A percentile compares a stretch with the other conserved stretches of the same genome.
Evolutionary conservation across 305 asterid genomes (phyloP).

Genomic region (Rubia tinctorum): DNA sequence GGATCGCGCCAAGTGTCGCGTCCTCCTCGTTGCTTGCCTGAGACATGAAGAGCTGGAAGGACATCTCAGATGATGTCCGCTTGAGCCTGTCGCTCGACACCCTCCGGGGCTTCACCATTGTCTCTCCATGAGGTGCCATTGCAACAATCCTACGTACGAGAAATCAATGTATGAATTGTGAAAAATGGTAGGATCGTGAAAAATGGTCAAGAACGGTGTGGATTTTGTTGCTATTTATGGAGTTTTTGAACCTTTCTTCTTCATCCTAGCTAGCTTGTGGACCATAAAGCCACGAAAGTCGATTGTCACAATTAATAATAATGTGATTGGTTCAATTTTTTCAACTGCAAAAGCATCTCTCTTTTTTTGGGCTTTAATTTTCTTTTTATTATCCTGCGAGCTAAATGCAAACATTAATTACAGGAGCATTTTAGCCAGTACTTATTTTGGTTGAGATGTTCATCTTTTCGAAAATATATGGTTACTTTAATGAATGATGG

Average conservation of each 20-base stretch:
- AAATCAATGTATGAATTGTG: background rate
- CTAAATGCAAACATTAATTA: too few species aligned
- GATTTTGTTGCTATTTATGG: background rate
- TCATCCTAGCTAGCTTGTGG: background rate
- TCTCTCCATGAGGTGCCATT: slow-evolving; percentile 50
- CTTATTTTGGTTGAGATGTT: too few species aligned
- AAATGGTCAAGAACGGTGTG: background rate
- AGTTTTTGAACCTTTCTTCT: background rate
- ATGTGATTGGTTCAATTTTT: background rate
- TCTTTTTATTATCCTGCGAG: background rate
- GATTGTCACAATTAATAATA: background rate
- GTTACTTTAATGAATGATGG: too few species aligned
- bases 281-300: background rate
- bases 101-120: slow-evolving; percentile 25
- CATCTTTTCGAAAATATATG: too few species aligned
- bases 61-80: slow-evolving; percentile 39
- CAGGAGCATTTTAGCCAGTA: too few species aligned
- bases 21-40: slow-evolving; percentile 11
- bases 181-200: background rate
- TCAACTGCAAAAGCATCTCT: background rate
- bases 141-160: background rate
- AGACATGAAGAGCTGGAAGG: slow-evolving; percentile 28
- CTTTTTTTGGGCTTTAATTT: background rate
- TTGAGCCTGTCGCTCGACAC: slow-evolving; percentile 32
- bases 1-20: slow-evolving; percentile 21